Evolutionary conservation across 208 protist genomes (phyloP).

Genomic region (Trypanosoma brucei): DNA sequence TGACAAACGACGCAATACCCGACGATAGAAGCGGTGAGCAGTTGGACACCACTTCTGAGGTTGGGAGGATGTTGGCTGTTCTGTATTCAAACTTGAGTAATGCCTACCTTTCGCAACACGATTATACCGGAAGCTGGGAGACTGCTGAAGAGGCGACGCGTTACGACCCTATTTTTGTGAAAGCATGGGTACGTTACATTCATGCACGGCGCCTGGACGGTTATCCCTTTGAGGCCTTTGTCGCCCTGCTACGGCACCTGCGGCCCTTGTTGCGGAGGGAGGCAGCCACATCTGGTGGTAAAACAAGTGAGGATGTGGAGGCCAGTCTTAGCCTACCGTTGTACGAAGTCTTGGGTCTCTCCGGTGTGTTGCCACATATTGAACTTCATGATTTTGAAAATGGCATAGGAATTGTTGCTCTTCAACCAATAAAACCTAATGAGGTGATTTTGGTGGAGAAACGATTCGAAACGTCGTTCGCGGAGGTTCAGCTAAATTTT

Average conservation of each 20-base stretch:
- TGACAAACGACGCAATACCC: background rate
- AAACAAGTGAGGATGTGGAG: constrained; percentile 14
- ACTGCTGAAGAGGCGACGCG: constrained; percentile 32
- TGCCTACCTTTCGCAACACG: constrained; percentile 29
- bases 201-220: constrained; percentile 46
- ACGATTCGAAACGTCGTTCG: constrained; percentile 54
- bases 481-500: constrained; percentile 33
- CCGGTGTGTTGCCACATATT: constrained; percentile 47
- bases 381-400: constrained; percentile 69
- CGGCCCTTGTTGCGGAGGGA: constrained; percentile 48
- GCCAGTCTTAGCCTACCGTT: constrained; percentile 33
- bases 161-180: constrained; percentile 43
- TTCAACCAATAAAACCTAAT: constrained; percentile 43
- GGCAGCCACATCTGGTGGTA: background rate
- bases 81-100: constrained; percentile 77
- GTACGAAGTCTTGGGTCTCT: constrained; percentile 45
- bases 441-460: constrained; percentile 75
- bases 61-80: constrained; percentile 25
- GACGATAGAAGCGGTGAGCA: background rate
- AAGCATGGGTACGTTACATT: constrained; percentile 65
- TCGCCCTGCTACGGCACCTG: constrained; percentile 46
- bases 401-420: constrained; percentile 72
- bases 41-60: background rate
- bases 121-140: constrained; percentile 37
- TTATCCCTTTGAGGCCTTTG: constrained; percentile 76